Evolutionary conservation across 75 land plant genomes (phyloP).

Genomic region (Larix kaempferi): DNA sequence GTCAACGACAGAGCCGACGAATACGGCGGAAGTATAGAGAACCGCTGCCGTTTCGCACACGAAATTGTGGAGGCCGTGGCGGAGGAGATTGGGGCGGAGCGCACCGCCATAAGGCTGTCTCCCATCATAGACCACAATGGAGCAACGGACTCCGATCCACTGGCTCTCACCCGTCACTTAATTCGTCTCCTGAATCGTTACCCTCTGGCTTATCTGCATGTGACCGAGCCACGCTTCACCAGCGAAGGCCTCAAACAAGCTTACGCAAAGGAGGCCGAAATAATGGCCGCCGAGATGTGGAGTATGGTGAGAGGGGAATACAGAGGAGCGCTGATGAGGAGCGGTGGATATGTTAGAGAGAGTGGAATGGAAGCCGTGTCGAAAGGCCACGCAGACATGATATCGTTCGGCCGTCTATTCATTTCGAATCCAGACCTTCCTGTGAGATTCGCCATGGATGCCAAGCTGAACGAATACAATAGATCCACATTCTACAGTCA

Average conservation of each 20-base stretch:
- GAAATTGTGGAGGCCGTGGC: conserved; percentile 34
- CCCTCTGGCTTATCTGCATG: conserved; percentile 50
- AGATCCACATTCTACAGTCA: conserved; percentile 67
- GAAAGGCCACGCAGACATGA: conserved; percentile 54
- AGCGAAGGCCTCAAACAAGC: conserved; percentile 21
- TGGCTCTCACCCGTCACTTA: conserved; percentile 44
- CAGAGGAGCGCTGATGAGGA: conserved; percentile 51
- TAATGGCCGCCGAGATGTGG: conserved; percentile 11
- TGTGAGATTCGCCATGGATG: conserved; percentile 28
- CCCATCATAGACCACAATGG: conserved; percentile 78
- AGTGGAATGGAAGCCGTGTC: conserved; percentile 50
- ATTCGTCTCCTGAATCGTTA: conserved; percentile 38
- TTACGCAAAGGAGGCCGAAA: conserved; percentile 10
- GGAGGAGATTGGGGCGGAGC: conserved; percentile 42
- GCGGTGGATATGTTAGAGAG: conserved; percentile 64
- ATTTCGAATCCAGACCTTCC: conserved; percentile 75
- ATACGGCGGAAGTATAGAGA: conserved; percentile 61
- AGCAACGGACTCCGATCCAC: conserved; percentile 58
- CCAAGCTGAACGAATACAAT: conserved; percentile 33
- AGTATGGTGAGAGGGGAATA: conserved; percentile 30
- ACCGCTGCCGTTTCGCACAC: conserved; percentile 54
- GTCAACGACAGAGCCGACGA: conserved; percentile 73
- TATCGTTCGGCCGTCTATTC: conserved; percentile 67
- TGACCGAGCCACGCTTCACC: conserved; percentile 71
- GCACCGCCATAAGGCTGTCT: conserved; percentile 55